Base-by-base conservation (phyloP, 2,329 filamentous ascomycete species). In the Ophiognomonia clavigignenti-juglandacearum region DNA sequence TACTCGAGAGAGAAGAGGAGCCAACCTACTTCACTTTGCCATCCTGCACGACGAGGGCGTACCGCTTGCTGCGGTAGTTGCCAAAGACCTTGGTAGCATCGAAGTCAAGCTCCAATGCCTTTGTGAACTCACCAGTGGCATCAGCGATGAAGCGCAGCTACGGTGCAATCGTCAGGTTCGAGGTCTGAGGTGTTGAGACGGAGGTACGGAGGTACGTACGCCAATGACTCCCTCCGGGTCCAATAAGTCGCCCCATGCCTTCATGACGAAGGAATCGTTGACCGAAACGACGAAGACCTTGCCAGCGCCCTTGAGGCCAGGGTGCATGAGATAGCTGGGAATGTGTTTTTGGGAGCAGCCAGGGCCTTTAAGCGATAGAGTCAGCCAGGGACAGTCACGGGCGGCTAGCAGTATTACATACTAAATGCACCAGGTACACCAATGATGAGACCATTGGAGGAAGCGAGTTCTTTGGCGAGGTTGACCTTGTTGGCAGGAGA, bases 221-320 rank as follows among this genome's bases (percentile, higher is more conserved):
- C 87, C 87, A 51, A 85, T 88, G 64, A 82, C 77, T 57, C 80
- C 78, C 6, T 76, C 71, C 10, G 89, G 86, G 65, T 96, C 90
- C 36, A 96, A 76, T 52, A 80, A 74, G 53, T 85, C 79, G 39
- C 72, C 83, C 90, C 91, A 96, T 5, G 90, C 91, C 68, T 95
- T 95, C 79, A 91, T 96, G 87, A 96, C 91, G 64, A 96, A 96
- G 18, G 90, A 81, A 64, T 97, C 92, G 64, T 97, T 97, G 63
- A 96, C 91, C 14, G 87, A 83, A 47, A 97, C 82, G 34, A 97
- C 88, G 61, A 95, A 95, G 38, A 96, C 87, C 60, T 86, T 76
- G 40, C 90, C 91, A 24, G 87, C 88, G 51, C 84, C 75, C 70
- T 87, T 87, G 57, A 95, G 76, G 64, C 84, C 82, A 46, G 84